phyloP scores from a whole-genome alignment of 306 rosid genomes.

The Canavalia gladiata region DNA sequence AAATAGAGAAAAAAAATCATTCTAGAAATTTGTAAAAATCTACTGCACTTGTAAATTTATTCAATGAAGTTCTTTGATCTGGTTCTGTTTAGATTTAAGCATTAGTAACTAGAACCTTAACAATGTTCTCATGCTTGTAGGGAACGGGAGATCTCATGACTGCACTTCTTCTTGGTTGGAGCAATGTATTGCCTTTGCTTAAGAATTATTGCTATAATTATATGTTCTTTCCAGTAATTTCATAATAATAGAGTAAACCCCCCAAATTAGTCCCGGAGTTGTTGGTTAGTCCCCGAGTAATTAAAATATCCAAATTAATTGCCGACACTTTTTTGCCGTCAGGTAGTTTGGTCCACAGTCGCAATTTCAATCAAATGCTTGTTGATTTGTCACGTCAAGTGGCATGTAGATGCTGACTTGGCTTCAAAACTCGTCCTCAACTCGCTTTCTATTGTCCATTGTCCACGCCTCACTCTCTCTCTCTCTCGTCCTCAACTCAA shows the following conservation, averaged over 20 bases:
- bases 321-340: too few species aligned
- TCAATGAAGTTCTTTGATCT: neutral
- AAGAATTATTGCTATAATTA: constrained; percentile 21
- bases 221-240: constrained; percentile 24
- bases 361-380: too few species aligned
- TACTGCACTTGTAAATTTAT: neutral
- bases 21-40: neutral
- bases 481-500: too few species aligned
- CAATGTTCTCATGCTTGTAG: constrained; percentile 55
- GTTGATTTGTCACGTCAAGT: too few species aligned
- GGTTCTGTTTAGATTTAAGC: constrained; percentile 2
- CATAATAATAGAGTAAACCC: constrained; percentile 6
- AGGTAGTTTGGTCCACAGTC: too few species aligned
- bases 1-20: neutral
- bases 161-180: constrained; percentile 95
- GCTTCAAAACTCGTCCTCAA: too few species aligned
- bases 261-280: too few species aligned
- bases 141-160: constrained; percentile 95
- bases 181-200: constrained; percentile 72
- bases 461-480: too few species aligned
- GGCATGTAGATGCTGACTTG: too few species aligned
- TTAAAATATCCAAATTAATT: too few species aligned
- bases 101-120: constrained; percentile 21
- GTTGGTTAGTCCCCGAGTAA: too few species aligned
- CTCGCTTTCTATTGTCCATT: too few species aligned